A percentile compares a stretch with the other conserved stretches of the same genome.
phyloP scores from a whole-genome alignment of 129 eudicot genomes.

The Ambrosia artemisiifolia region DNA sequence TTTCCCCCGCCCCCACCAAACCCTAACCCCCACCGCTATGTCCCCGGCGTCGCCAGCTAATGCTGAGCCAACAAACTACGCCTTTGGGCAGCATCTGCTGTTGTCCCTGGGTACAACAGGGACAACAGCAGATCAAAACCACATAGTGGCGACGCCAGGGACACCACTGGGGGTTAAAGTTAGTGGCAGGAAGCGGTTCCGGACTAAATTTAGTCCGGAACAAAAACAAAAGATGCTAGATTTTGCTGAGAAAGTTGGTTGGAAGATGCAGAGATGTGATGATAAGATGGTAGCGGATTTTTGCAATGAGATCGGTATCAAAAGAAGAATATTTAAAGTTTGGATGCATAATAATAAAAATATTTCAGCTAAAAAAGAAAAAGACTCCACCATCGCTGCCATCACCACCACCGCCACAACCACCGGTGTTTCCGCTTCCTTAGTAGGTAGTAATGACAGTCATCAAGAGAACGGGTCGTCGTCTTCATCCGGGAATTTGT shows the following conservation, averaged over 20 bases:
- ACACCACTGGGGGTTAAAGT: slow-evolving; percentile 48
- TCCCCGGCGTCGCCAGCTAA: slow-evolving; percentile 43
- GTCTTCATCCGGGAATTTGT: slow-evolving; percentile 32
- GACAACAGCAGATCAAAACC: slow-evolving; percentile 31
- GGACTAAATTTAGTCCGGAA: slow-evolving; percentile 69
- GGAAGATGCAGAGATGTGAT: slow-evolving; percentile 70
- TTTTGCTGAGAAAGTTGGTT: slow-evolving; percentile 62
- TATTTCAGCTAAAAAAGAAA: slow-evolving; percentile 42
- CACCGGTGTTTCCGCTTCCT: not conserved
- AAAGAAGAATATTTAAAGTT: slow-evolving; percentile 64
- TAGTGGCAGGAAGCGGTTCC: slow-evolving; percentile 54
- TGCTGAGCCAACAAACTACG: slow-evolving; percentile 47
- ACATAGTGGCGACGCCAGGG: slow-evolving; percentile 36
- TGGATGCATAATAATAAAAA: slow-evolving; percentile 94
- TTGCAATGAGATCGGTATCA: slow-evolving; percentile 64
- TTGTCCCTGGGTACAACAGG: slow-evolving; percentile 34
- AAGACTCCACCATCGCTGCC: not conserved
- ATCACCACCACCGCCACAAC: not conserved
- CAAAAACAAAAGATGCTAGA: slow-evolving; percentile 69
- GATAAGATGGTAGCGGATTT: slow-evolving; percentile 51
- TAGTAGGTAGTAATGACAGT: slow-evolving; percentile 22
- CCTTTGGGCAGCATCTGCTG: slow-evolving; percentile 29
- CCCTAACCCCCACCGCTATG: slow-evolving; percentile 31
- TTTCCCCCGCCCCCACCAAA: slow-evolving; percentile 22
- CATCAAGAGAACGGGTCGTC: slow-evolving; percentile 47